Conservation (phyloP, 2,329 filamentous ascomycete genomes). For the Canariomyces notabilis region DNA sequence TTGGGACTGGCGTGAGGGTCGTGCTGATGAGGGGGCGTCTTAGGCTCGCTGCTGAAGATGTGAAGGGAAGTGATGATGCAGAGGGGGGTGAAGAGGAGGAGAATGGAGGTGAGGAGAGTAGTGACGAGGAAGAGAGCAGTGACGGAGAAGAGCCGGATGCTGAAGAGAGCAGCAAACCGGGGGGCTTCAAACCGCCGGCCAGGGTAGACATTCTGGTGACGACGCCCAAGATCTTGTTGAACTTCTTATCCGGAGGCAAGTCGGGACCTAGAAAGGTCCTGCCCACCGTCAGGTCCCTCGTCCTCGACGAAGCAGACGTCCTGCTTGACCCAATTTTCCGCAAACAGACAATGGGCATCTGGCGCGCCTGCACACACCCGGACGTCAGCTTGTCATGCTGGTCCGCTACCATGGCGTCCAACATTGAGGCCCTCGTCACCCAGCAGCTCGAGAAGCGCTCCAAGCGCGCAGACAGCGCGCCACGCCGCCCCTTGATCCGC, state of each 20-base stretch:
- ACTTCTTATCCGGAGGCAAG: constrained; percentile 53
- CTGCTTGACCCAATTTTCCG: constrained; percentile 87
- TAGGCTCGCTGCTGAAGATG: constrained; percentile 51
- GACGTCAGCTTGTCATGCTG: constrained; percentile 75
- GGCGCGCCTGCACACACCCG: constrained; percentile 69
- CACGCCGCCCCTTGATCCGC: constrained; percentile 60
- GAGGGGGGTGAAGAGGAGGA: not conserved
- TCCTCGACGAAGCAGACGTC: constrained; percentile 93
- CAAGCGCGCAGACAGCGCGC: constrained; percentile 39
- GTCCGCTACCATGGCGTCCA: constrained; percentile 96
- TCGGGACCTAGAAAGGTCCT: constrained; percentile 48
- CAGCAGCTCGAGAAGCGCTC: constrained; percentile 60
- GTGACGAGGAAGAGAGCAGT: constrained; percentile 5
- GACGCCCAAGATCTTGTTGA: constrained; percentile 72
- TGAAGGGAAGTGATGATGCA: constrained; percentile 4
- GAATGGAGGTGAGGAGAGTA: constrained; percentile 4
- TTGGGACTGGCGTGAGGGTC: constrained; percentile 72
- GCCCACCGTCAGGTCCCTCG: constrained; percentile 64
- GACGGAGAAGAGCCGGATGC: constrained; percentile 12
- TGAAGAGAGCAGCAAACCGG: constrained; percentile 17
- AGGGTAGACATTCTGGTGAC: constrained; percentile 77
- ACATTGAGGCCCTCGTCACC: constrained; percentile 73
- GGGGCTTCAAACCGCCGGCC: constrained; percentile 44
- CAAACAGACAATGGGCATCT: constrained; percentile 80
- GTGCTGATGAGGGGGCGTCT: constrained; percentile 82